phyloP scores from a whole-genome alignment of 1,139 yeast species.

The Suhomyces taliae region DNA sequence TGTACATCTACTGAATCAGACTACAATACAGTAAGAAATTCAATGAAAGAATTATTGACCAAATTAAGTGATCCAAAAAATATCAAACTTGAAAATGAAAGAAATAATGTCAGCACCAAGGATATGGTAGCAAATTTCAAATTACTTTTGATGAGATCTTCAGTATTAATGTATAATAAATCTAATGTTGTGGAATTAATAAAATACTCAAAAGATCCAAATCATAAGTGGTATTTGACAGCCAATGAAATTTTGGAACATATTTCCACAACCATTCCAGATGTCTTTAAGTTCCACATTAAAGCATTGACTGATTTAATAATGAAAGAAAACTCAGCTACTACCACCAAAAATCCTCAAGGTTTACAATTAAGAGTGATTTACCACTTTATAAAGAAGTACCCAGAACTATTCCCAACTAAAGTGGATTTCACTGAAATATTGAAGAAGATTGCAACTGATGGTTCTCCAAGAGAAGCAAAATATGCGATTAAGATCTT shows the following conservation, averaged over 20 bases:
- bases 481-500: conserved; percentile 64
- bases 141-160: conserved; percentile 59
- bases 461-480: conserved; percentile 64
- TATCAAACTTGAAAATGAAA: conserved; percentile 40
- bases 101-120: conserved; percentile 39
- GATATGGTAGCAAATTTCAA: conserved; percentile 55
- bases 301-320: conserved; percentile 48
- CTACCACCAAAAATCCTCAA: conserved; percentile 15
- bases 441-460: conserved; percentile 44
- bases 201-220: conserved; percentile 40
- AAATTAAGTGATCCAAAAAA: conserved; percentile 55
- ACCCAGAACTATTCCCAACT: conserved; percentile 41
- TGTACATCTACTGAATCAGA: conserved; percentile 61
- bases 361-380: conserved; percentile 50
- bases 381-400: conserved; percentile 55
- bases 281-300: conserved; percentile 62
- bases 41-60: conserved; percentile 60
- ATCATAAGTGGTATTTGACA: conserved; percentile 28
- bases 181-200: conserved; percentile 61
- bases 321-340: conserved; percentile 17
- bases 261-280: conserved; percentile 63
- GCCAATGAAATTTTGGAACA: conserved; percentile 59
- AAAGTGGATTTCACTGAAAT: conserved; percentile 38
- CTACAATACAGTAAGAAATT: conserved; percentile 55
- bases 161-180: conserved; percentile 63